Conservation (phyloP, 306 rosid species). For the Trifolium pratense region DNA sequence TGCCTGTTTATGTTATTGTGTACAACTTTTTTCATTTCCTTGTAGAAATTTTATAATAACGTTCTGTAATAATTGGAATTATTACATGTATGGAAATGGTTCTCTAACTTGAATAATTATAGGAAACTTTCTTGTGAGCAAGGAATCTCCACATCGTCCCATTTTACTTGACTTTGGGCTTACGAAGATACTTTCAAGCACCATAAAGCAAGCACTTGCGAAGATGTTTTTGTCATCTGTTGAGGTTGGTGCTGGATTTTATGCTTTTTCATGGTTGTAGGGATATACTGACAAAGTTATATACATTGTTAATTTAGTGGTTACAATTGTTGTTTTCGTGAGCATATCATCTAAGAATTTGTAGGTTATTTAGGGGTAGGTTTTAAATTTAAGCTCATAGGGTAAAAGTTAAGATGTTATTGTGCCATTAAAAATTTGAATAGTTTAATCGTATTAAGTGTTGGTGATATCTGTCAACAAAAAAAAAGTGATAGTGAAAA, state of each 20-base stretch:
- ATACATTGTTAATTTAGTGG: constrained; percentile 13
- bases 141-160: constrained; percentile 91
- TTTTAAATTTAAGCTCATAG: constrained; percentile 29
- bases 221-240: constrained; percentile 98
- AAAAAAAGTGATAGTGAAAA: constrained; percentile 4
- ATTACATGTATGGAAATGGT: constrained; percentile 30
- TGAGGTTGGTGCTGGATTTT: constrained; percentile 70
- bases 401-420: constrained; percentile 8
- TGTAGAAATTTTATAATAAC: constrained; percentile 6
- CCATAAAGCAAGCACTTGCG: constrained; percentile 87
- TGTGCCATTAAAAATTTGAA: not conserved
- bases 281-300: constrained; percentile 8
- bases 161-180: constrained; percentile 98
- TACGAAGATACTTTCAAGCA: constrained; percentile 72
- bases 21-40: constrained; percentile 6
- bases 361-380: constrained; percentile 17
- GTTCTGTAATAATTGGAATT: constrained; percentile 5
- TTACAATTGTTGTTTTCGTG: constrained; percentile 12
- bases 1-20: not conserved
- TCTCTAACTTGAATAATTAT: constrained; percentile 37
- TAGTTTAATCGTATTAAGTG: constrained; percentile 16
- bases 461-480: too few species aligned
- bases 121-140: constrained; percentile 99
- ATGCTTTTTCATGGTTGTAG: constrained; percentile 31
- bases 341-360: constrained; percentile 26